Percentiles rank a stretch among this genome's conserved stretches.
Evolutionary conservation across 768 basidiomycete species (phyloP).

Genomic region (Suillus weaverae): DNA sequence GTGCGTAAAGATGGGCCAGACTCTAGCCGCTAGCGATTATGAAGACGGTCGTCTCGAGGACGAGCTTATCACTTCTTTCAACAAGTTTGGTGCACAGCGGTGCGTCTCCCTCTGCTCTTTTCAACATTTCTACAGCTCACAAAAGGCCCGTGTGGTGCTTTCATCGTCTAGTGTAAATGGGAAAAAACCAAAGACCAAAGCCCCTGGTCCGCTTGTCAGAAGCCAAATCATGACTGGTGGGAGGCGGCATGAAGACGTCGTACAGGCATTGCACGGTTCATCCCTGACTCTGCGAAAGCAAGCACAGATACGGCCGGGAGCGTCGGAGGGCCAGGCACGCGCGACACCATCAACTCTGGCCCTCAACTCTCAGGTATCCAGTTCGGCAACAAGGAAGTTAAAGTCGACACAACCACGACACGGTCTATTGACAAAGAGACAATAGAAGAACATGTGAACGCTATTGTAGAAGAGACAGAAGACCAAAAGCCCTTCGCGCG

Average conservation of each 20-base stretch:
- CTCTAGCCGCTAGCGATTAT: constrained; percentile 60
- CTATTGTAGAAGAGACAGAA: constrained; percentile 56
- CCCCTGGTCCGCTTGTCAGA: constrained; percentile 69
- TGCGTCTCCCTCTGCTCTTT: constrained; percentile 50
- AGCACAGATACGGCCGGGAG: constrained; percentile 66
- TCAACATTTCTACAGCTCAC: constrained; percentile 48
- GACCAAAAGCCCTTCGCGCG: constrained; percentile 81
- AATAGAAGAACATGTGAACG: constrained; percentile 26
- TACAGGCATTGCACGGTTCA: constrained; percentile 38
- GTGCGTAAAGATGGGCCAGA: constrained; percentile 36
- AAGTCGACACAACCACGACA: constrained; percentile 12
- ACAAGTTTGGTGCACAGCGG: constrained; percentile 79
- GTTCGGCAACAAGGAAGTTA: constrained; percentile 33
- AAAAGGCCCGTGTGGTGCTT: constrained; percentile 23
- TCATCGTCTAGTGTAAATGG: constrained; percentile 41
- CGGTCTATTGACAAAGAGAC: constrained; percentile 14
- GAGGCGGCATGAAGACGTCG: constrained; percentile 67
- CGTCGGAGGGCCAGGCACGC: constrained; percentile 74
- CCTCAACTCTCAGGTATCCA: constrained; percentile 72
- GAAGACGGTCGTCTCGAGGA: constrained; percentile 57
- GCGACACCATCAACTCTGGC: constrained; percentile 75
- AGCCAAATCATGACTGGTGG: constrained; percentile 91
- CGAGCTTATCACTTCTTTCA: constrained; percentile 71
- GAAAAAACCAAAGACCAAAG: constrained; percentile 37
- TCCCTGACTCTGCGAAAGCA: constrained; percentile 62